A percentile compares a stretch with the other conserved stretches of the same genome.
Evolutionary conservation across 2,329 filamentous ascomycete species (phyloP).

Genomic region (Aureobasidium uvarum): DNA sequence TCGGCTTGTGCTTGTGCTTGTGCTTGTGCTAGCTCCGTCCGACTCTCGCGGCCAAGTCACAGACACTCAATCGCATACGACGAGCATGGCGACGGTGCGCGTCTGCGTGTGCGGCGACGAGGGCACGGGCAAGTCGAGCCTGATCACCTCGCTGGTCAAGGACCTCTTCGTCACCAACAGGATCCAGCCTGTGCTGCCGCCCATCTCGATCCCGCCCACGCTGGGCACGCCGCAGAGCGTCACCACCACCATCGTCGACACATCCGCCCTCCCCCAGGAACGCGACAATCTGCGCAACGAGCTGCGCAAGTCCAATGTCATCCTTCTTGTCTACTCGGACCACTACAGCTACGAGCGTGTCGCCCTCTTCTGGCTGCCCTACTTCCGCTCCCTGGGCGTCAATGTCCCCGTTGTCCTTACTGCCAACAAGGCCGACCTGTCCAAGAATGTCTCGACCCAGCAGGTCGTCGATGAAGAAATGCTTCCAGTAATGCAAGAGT

Average conservation of each 20-base stretch:
- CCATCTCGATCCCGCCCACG: slow-evolving; percentile 90
- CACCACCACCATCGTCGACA: slow-evolving; percentile 96
- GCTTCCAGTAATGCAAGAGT: slow-evolving; percentile 96
- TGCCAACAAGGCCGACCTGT: slow-evolving; percentile 94
- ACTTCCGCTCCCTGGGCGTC: slow-evolving; percentile 95
- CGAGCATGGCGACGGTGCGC: slow-evolving; percentile 58
- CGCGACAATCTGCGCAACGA: slow-evolving; percentile 86
- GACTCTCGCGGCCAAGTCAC: neutral
- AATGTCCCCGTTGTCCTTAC: slow-evolving; percentile 97
- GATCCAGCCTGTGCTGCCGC: slow-evolving; percentile 90
- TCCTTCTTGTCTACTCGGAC: slow-evolving; percentile 93
- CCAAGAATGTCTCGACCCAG: slow-evolving; percentile 68
- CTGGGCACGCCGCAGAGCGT: slow-evolving; percentile 95
- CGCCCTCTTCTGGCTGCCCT: slow-evolving; percentile 96
- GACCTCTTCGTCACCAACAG: slow-evolving; percentile 95
- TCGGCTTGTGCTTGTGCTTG: neutral
- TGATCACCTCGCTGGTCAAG: slow-evolving; percentile 81
- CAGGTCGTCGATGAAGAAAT: slow-evolving; percentile 96
- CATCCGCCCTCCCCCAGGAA: slow-evolving; percentile 90
- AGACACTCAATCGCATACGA: neutral
- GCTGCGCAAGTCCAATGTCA: slow-evolving; percentile 95
- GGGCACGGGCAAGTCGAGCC: slow-evolving; percentile 87
- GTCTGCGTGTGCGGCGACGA: slow-evolving; percentile 98
- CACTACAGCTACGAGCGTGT: slow-evolving; percentile 99
- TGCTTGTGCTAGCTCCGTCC: neutral